Base-by-base conservation (phyloP, 306 rosid genomes). In the Clitoria ternatea region DNA sequence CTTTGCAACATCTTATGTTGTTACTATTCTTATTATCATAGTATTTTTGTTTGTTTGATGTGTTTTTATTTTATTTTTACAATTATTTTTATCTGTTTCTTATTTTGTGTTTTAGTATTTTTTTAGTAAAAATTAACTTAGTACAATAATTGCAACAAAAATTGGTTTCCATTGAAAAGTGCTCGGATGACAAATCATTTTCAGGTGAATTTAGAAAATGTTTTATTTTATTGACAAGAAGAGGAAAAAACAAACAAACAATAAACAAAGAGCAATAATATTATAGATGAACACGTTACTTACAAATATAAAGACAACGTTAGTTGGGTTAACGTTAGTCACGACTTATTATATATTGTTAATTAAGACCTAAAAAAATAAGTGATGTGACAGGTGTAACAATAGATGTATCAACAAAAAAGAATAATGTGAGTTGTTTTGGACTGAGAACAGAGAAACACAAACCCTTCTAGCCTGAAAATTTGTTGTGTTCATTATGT, bases 401-500 rank as follows among this genome's bases (percentile, higher is more conserved):
- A n/a, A n/a, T n/a, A n/a, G n/a, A n/a, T n/a, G n/a, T n/a, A n/a
- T n/a, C n/a, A n/a, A n/a, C n/a, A n/a, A n/a, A n/a, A n/a, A n/a
- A n/a, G 64, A 55, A 60, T 26, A 71, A 54, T 53, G 76, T 55
- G 23, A 39, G 52, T 72, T 65, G 78, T 13, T 5, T 76, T 6
- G 53, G 66, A 80, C 72, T 69, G 74, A 79, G 80, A 72, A 66
- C 66, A 81, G 30, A 60, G 74, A 80, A 52, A 73, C n/a, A n/a
- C 29, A 40, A 78, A 59, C 3, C 35, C 39, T 64, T 78, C 60
- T 36, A 77, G 85, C 96, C n/a, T 97, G 88, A 80, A 73, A 89
- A 94, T 74, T 82, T 86, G 96, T 97, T 82, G 87, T 87, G 95
- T 89, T 94, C 98, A 84, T 90, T 86, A 73, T 70, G 83, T 76